Conservation (phyloP, 768 basidiomycete genomes). For the Kwoniella pini region DNA sequence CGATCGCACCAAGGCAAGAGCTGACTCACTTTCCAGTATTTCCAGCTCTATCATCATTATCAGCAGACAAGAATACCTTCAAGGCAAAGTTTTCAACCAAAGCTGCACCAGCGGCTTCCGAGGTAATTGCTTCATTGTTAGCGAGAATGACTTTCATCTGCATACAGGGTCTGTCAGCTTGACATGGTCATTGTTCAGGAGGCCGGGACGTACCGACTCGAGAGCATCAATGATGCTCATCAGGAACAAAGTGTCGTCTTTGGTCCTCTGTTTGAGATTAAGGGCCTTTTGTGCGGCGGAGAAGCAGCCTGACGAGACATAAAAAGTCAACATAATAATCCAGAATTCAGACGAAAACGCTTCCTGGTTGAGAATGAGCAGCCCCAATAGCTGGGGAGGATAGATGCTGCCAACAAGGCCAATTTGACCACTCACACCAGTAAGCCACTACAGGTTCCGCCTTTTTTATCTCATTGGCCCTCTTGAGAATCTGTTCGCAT, state of each 20-base stretch:
- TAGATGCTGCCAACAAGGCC: too few relatives aligned
- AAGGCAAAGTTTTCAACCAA: conserved; percentile 95
- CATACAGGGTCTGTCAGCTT: background rate
- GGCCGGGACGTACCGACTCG: conserved; percentile 60
- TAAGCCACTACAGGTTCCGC: conserved; percentile 88
- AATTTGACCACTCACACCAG: conserved; percentile 71
- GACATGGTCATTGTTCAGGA: background rate
- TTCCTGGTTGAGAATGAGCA: background rate
- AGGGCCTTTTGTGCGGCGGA: conserved; percentile 89
- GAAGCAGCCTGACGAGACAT: conserved; percentile 67
- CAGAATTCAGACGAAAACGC: background rate
- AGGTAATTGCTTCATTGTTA: conserved; percentile 74
- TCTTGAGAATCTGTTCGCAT: conserved; percentile 77
- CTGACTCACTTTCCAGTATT: conserved; percentile 68
- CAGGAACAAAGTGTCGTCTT: conserved; percentile 71
- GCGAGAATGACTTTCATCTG: conserved; percentile 74
- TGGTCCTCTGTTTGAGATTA: conserved; percentile 61
- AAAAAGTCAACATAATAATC: too few relatives aligned
- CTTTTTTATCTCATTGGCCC: conserved; percentile 79
- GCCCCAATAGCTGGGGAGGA: too few relatives aligned
- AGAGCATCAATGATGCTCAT: conserved; percentile 72
- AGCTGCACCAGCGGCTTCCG: conserved; percentile 77
- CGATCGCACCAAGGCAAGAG: background rate
- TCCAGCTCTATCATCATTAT: conserved; percentile 84
- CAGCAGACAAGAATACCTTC: conserved; percentile 81